Evolutionary conservation across 306 rosid genomes (phyloP).

Genomic region (Trifolium pratense): DNA sequence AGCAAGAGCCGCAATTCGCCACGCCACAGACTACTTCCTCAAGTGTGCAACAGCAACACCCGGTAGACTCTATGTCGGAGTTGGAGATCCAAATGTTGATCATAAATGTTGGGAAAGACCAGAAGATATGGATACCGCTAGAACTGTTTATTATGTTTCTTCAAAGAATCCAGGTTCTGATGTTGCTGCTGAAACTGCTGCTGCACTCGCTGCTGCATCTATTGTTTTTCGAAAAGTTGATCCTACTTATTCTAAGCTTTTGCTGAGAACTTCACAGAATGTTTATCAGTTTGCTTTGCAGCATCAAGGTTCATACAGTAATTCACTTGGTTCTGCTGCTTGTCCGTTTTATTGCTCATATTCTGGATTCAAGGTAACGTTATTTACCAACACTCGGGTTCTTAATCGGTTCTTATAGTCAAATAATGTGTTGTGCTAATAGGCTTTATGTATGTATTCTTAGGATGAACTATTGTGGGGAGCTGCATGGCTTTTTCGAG

Average conservation of each 20-base stretch:
- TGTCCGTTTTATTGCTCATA: slow-evolving; percentile 98
- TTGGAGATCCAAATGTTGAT: slow-evolving; percentile 81
- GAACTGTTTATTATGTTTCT: slow-evolving; percentile 74
- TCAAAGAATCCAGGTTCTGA: slow-evolving; percentile 75
- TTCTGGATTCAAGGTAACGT: slow-evolving; percentile 79
- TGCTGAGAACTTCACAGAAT: slow-evolving; percentile 64
- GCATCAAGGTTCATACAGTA: slow-evolving; percentile 76
- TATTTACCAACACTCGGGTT: neutral
- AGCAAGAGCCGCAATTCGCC: slow-evolving; percentile 71
- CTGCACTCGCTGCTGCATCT: slow-evolving; percentile 89
- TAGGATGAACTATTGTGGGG: slow-evolving; percentile 96
- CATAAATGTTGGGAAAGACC: slow-evolving; percentile 98
- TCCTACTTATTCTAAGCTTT: slow-evolving; percentile 60
- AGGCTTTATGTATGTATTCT: slow-evolving; percentile 1
- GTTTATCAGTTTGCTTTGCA: slow-evolving; percentile 77
- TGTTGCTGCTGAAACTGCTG: slow-evolving; percentile 90
- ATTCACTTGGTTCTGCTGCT: slow-evolving; percentile 80
- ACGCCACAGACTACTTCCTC: slow-evolving; percentile 78
- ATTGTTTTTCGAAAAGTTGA: slow-evolving; percentile 76
- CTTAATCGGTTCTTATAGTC: neutral
- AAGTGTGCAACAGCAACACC: slow-evolving; percentile 79
- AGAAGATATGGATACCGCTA: slow-evolving; percentile 79
- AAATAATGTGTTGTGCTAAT: slow-evolving; percentile 7
- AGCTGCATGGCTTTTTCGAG: slow-evolving; percentile 89
- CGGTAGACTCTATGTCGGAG: slow-evolving; percentile 80